A percentile compares a stretch with the other conserved stretches of the same genome.
phyloP scores from a whole-genome alignment of 768 basidiomycete genomes.

The Pulveroboletus sp. region DNA sequence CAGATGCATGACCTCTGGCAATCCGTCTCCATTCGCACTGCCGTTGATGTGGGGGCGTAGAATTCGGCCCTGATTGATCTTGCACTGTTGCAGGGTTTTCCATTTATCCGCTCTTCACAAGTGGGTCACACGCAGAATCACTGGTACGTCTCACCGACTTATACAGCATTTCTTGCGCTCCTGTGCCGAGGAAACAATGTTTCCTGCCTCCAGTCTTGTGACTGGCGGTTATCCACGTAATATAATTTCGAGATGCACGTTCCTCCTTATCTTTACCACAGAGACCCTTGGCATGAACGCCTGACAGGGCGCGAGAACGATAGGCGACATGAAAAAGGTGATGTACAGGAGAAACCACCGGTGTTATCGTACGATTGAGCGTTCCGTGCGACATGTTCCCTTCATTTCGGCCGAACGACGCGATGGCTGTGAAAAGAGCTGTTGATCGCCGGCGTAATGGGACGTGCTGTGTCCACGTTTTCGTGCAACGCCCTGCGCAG shows the following conservation, averaged over 20 bases:
- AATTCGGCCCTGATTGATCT: not conserved
- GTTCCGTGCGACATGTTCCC: too few relatives aligned
- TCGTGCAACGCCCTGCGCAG: not conserved
- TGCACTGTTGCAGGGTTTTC: not conserved
- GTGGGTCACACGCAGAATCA: not conserved
- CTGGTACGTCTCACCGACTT: not conserved
- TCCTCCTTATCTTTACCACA: conserved; percentile 1
- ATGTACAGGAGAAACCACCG: too few relatives aligned
- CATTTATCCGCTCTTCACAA: not conserved
- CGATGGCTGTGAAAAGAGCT: not conserved
- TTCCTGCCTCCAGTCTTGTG: not conserved
- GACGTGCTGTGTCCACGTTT: conserved; percentile 11
- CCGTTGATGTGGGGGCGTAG: not conserved
- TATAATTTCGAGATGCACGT: too few relatives aligned
- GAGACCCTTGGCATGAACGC: not conserved
- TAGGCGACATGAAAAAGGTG: conserved; percentile 5
- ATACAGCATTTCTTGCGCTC: not conserved
- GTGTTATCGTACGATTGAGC: too few relatives aligned
- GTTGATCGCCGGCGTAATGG: conserved; percentile 7
- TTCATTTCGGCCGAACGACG: conserved; percentile 4
- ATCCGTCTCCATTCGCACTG: not conserved
- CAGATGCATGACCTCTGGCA: conserved; percentile 22
- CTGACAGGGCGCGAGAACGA: not conserved
- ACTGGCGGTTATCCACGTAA: not conserved
- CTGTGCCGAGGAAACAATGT: not conserved